Evolutionary conservation across 495 filamentous ascomycete genomes (phyloP).

Genomic region (Chaetomium cochliodes): DNA sequence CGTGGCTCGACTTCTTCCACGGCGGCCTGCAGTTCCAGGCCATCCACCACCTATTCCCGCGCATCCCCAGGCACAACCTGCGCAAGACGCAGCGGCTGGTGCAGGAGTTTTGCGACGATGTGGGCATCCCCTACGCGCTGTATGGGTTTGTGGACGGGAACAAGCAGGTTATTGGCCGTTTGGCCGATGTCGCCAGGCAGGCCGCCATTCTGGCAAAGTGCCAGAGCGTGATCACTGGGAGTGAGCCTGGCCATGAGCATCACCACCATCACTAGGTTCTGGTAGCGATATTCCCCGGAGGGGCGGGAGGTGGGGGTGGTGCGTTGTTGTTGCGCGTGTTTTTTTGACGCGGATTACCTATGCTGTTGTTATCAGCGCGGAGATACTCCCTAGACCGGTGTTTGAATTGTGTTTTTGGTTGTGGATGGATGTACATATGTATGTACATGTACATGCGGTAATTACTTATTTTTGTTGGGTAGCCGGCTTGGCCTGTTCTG

Average conservation of each 20-base stretch:
- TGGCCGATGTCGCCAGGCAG: conserved; percentile 86
- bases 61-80: conserved; percentile 94
- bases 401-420: not conserved
- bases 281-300: not conserved
- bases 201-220: conserved; percentile 85
- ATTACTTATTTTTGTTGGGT: not conserved
- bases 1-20: conserved; percentile 95
- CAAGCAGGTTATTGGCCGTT: conserved; percentile 75
- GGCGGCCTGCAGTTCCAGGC: conserved; percentile 96
- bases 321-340: conserved; percentile 3
- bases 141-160: conserved; percentile 95
- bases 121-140: conserved; percentile 87
- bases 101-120: conserved; percentile 84
- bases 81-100: conserved; percentile 78
- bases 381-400: not conserved
- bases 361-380: not conserved
- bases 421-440: not conserved
- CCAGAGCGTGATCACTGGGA: conserved; percentile 56
- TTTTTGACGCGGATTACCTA: not conserved
- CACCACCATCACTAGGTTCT: conserved; percentile 21
- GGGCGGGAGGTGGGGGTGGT: not conserved
- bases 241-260: conserved; percentile 36
- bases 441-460: not conserved
- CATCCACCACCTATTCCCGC: conserved; percentile 90
- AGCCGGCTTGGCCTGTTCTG: not conserved